These are phyloP conservation scores for Skeletonema costatum DNA, from an alignment of 108 stramenopile species.

Conservation along the genomic window DNA sequence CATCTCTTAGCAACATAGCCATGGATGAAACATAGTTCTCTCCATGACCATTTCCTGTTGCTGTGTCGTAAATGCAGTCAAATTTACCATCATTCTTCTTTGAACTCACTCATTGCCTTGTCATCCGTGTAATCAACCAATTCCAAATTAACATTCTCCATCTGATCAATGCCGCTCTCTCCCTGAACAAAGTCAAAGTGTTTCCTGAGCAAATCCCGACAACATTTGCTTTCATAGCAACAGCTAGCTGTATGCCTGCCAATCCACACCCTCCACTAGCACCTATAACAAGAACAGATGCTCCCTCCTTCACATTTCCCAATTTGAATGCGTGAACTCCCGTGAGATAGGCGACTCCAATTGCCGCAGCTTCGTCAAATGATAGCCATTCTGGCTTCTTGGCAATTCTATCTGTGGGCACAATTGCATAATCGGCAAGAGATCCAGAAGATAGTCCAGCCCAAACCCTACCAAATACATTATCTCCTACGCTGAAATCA, in stretches of 20 bases:
- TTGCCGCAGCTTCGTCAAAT: constrained; percentile 41
- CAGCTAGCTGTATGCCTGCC: constrained; percentile 48
- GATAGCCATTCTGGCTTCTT: constrained; percentile 38
- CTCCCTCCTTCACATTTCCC: constrained; percentile 34
- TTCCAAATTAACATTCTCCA: constrained; percentile 10
- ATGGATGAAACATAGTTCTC: constrained; percentile 42
- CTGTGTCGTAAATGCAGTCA: constrained; percentile 55
- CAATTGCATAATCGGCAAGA: constrained; percentile 35
- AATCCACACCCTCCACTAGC: constrained; percentile 58
- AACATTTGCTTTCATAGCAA: constrained; percentile 37
- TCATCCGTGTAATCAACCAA: constrained; percentile 46
- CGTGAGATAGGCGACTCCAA: constrained; percentile 36
- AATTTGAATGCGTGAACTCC: constrained; percentile 31
- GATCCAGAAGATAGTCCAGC: constrained; percentile 10
- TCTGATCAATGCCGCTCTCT: constrained; percentile 9
- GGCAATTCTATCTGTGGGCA: constrained; percentile 7
- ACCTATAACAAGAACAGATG: constrained; percentile 43
- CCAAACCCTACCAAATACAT: constrained; percentile 36
- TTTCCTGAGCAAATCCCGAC: constrained; percentile 53
- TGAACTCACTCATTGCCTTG: constrained; percentile 25
- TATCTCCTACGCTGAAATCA: constrained; percentile 28
- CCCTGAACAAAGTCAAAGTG: constrained; percentile 44
- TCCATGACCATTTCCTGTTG: constrained; percentile 45
- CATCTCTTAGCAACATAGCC: constrained; percentile 18
- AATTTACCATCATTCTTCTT: constrained; percentile 35